Evolutionary conservation across 305 asterid species (phyloP), one percentile per base, ranked within the genome.

Genomic region (Andrographis paniculata): DNA sequence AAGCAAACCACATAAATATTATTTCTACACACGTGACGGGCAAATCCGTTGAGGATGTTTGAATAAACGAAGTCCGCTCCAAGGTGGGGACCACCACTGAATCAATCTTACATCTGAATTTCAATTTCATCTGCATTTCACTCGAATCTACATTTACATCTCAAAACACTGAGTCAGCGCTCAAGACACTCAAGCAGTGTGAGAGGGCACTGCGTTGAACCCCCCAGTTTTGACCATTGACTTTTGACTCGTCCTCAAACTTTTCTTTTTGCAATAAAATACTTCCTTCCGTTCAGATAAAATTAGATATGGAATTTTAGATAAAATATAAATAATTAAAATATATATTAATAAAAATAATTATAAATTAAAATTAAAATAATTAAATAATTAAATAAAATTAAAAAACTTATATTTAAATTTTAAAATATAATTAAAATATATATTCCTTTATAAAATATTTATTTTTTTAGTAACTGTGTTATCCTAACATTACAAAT

Each of bases 141-240:
- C 8, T 13, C 14, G 42, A 13, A 37, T 37, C 14, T 37, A 17
- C 23, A 38, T 47, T 22, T 23, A 30, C 14, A 17, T 30, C 37
- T 23, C 24, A 42, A 56, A 22, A 36, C 49, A 53, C 36, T 37
- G 53, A 56, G 64, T 59, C 72, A 80, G 70, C 30, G 79, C 33
- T 6, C 66, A 61, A 60, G 68, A 74, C 84, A 70, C 75, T 68
- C 53, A 47, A 67, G 61, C 16, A 72, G 80, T 57, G 71, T 68
- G 83, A 22, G 42, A 52, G 58, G 42, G 64, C 71, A 40, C 28
- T 59, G 68, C 57, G 45, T 37, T 37, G 42, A n/a, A 66, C 2
- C 47, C 8, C n/a, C 42, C 42, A 37, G 17, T 1, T 61, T 64
- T 46, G 66, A 73, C 66, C 47, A 35, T 85, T 78, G 75, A 83